phyloP scores from a whole-genome alignment of 1,284 basidiomycete species.

The Xanthoconium separans region DNA sequence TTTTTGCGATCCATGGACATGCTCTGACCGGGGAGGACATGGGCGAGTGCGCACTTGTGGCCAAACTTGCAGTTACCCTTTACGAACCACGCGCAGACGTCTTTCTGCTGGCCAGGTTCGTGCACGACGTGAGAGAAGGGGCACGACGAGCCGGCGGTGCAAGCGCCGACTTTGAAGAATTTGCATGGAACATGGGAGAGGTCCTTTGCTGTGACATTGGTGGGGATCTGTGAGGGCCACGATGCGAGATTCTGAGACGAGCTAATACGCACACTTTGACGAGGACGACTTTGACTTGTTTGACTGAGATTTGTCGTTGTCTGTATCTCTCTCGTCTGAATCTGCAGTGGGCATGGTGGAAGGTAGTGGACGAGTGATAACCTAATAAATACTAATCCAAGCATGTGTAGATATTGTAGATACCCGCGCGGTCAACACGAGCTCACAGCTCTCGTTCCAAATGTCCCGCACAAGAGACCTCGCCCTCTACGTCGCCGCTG shows the following conservation, averaged over 20 bases:
- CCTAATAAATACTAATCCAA: background rate
- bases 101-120: constrained; percentile 82
- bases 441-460: background rate
- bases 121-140: constrained; percentile 82
- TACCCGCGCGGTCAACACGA: too few species aligned
- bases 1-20: constrained; percentile 98
- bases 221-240: background rate
- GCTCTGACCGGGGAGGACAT: constrained; percentile 90
- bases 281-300: constrained; percentile 26
- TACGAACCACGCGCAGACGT: constrained; percentile 92
- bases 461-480: constrained; percentile 15
- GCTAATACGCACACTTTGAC: constrained; percentile 27
- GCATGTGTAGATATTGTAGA: too few species aligned
- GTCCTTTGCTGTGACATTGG: constrained; percentile 64
- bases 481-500: constrained; percentile 9
- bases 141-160: constrained; percentile 93
- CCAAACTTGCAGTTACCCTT: constrained; percentile 98
- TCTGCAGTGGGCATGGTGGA: constrained; percentile 28
- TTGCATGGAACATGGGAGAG: constrained; percentile 97
- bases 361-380: background rate
- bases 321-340: constrained; percentile 28
- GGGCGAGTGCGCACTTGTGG: constrained; percentile 94
- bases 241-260: background rate
- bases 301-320: constrained; percentile 18
- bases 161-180: constrained; percentile 93